These are phyloP conservation scores for Boletus edulis DNA, from an alignment of 768 basidiomycete genomes.

Conservation along the genomic window DNA sequence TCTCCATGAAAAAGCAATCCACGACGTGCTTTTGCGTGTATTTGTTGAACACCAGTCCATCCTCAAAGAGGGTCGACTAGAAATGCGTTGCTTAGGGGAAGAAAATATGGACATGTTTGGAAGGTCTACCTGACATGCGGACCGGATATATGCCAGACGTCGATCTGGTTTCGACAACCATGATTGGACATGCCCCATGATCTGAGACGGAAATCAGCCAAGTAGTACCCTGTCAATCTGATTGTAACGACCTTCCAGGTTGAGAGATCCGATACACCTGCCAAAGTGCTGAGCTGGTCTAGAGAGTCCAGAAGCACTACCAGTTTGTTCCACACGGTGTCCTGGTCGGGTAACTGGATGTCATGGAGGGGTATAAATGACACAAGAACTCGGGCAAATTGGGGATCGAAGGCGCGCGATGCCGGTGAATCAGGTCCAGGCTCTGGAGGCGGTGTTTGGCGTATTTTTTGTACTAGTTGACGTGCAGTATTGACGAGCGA, in stretches of 20 bases:
- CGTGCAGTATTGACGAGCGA: conserved; percentile 20
- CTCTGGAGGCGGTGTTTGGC: conserved; percentile 32
- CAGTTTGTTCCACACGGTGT: conserved; percentile 52
- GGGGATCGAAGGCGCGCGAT: conserved; percentile 59
- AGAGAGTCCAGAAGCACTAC: conserved; percentile 52
- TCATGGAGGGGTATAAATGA: conserved; percentile 69
- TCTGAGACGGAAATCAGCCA: conserved; percentile 28
- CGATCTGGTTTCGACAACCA: conserved; percentile 43
- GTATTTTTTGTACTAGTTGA: conserved; percentile 12
- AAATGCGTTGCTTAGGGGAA: conserved; percentile 2
- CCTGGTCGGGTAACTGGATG: conserved; percentile 47
- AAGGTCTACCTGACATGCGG: conserved; percentile 53
- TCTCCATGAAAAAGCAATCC: conserved; percentile 64
- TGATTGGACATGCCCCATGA: conserved; percentile 48
- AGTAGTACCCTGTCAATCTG: background rate
- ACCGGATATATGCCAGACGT: conserved; percentile 58
- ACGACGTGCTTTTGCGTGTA: conserved; percentile 53
- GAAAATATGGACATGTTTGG: background rate
- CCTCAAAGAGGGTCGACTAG: conserved; percentile 55
- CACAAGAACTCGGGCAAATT: conserved; percentile 62
- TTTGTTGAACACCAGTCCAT: conserved; percentile 53
- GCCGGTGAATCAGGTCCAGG: conserved; percentile 47
- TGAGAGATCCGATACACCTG: conserved; percentile 41
- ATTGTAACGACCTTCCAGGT: conserved; percentile 59
- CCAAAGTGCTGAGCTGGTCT: conserved; percentile 49